phyloP scores from a whole-genome alignment of 139 green algal genomes.

The Haematococcus sp. region DNA sequence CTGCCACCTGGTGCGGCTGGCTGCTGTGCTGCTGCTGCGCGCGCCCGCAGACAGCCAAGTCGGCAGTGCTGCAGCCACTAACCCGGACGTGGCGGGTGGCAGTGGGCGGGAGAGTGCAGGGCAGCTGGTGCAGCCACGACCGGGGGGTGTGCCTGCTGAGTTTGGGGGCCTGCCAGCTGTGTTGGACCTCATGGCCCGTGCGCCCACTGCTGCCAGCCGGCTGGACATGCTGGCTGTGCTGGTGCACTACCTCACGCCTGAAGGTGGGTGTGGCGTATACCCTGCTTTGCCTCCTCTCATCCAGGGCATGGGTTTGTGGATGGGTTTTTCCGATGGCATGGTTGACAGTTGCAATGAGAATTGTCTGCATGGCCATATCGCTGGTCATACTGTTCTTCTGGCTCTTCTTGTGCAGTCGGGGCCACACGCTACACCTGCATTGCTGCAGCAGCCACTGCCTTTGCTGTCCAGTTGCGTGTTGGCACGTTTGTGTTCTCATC shows the following conservation, averaged over 20 bases:
- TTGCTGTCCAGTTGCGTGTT: no score
- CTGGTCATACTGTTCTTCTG: no score
- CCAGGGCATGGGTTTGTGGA: no score
- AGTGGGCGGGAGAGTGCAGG: not conserved
- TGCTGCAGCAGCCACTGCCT: no score
- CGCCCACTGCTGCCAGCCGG: constrained; percentile 20
- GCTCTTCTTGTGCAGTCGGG: no score
- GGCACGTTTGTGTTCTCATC: no score
- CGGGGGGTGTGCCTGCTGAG: not conserved
- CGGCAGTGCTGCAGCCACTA: not conserved
- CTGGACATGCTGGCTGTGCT: constrained; percentile 19
- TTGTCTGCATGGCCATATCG: no score
- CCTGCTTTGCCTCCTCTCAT: no score
- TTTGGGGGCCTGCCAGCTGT: constrained; percentile 34
- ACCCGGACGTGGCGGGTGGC: not conserved
- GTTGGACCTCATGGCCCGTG: constrained; percentile 20
- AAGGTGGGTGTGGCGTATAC: constrained; percentile 3
- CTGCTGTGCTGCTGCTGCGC: not conserved
- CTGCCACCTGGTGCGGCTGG: not conserved
- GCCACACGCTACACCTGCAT: no score
- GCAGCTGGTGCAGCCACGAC: constrained; percentile 1
- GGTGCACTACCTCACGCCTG: constrained; percentile 8
- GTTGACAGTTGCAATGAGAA: no score
- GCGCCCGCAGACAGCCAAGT: not conserved
- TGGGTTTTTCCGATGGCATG: no score